Percentiles rank a stretch among this genome's conserved stretches.
Evolutionary conservation across 2,329 filamentous ascomycete genomes (phyloP).

Genomic region (Amphichorda felina): DNA sequence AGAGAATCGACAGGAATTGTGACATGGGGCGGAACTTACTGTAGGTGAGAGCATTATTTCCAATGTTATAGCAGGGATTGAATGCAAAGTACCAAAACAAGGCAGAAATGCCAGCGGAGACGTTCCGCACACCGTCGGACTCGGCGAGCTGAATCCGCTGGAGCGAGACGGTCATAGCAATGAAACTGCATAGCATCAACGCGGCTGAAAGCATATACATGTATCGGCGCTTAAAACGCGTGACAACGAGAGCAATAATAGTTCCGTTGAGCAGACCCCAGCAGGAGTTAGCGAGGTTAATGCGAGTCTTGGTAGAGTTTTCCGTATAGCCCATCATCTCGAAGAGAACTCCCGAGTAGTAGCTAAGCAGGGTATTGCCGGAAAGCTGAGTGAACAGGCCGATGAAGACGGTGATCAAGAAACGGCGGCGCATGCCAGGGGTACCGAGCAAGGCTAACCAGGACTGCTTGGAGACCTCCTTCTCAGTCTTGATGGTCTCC

Average conservation of each 20-base stretch:
- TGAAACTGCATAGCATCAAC: conserved; percentile 34
- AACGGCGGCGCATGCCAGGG: conserved; percentile 30
- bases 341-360: conserved; percentile 29
- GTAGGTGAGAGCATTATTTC: conserved; percentile 49
- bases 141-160: conserved; percentile 24
- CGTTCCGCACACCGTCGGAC: conserved; percentile 14
- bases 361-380: conserved; percentile 28
- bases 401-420: conserved; percentile 37
- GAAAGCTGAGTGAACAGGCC: conserved; percentile 37
- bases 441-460: conserved; percentile 47
- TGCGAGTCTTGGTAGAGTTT: conserved; percentile 28
- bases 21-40: conserved; percentile 22
- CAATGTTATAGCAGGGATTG: conserved; percentile 44
- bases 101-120: conserved; percentile 21
- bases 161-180: conserved; percentile 38
- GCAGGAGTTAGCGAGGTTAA: conserved; percentile 31
- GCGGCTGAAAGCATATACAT: conserved; percentile 42
- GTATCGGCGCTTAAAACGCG: conserved; percentile 32
- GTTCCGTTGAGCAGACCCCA: conserved; percentile 32
- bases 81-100: conserved; percentile 47
- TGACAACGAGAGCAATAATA: conserved; percentile 25
- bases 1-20: conserved; percentile 10
- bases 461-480: conserved; percentile 36
- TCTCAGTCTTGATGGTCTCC: conserved; percentile 27
- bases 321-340: conserved; percentile 30